Base-by-base conservation (phyloP, 1,139 yeast genomes). In the Taphrina wiesneri region DNA sequence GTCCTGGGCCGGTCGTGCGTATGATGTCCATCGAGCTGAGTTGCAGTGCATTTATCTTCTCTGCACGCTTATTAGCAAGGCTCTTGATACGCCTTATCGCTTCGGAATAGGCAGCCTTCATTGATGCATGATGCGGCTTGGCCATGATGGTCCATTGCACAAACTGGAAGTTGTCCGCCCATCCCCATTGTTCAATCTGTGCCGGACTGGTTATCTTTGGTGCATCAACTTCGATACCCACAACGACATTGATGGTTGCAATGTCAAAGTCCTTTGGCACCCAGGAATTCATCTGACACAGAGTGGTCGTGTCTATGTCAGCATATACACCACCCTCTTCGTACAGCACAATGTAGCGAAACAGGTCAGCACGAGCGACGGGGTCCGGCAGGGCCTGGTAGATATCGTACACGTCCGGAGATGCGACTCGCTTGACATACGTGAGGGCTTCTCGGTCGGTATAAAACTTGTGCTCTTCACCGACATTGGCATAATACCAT, bases 1-100 rank as follows among this genome's bases (percentile, higher is more conserved):
- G 83, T 0, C 97, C 98, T 1, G 97, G 96, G 0, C 99, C 99
- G 0, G 99, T 92, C 98, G 98, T 93, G 74, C 90, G 85, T 97
- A 93, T 92, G 67, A 93, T 86, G 73, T 88, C 91, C 82, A 82
- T 70, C 2, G 80, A 80, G 3, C 78, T 70, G 23, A 74, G 73
- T 46, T 73, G 72, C 15, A 88, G 86, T 26, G 90, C 87, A 68
- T 83, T 82, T 23, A 75, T 75, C 3, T 69, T 70, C 43, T 39
- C 21, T 5, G 25, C 46, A 13, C 57, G 56, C 66, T 70, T 77
- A 79, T 67, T 30, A 13, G 64, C 56, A 9, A 60, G 57, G 15
- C 41, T 32, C 4, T 53, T 21, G 32, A 60, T 19, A 74, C 79
- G 77, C 36, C 74, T 72, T 64, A 91, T 77, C 0, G 97, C 92